Percentiles rank a stretch among this genome's conserved stretches.
These are phyloP conservation scores for Maudiozyma bulderi DNA, from an alignment of 805 yeast genomes.

Conservation along the genomic window DNA sequence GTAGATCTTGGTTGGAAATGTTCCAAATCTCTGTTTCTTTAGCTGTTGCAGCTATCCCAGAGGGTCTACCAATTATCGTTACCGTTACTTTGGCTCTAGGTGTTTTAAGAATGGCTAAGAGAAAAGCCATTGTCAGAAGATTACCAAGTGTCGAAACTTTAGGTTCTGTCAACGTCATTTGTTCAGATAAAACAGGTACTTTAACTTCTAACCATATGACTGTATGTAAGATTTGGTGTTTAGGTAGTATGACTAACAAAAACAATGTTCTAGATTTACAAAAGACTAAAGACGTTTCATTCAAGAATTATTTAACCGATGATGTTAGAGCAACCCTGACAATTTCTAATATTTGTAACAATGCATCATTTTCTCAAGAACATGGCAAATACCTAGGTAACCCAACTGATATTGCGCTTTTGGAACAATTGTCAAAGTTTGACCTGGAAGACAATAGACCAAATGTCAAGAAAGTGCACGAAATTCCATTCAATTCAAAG, in stretches of 20 bases:
- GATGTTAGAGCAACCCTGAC: constrained; percentile 51
- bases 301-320: constrained; percentile 38
- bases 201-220: constrained; percentile 90
- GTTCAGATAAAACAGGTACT: constrained; percentile 89
- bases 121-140: constrained; percentile 89
- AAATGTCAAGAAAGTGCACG: constrained; percentile 47
- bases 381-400: constrained; percentile 74
- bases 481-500: constrained; percentile 74
- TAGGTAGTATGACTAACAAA: constrained; percentile 42
- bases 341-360: constrained; percentile 67
- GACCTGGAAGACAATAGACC: constrained; percentile 64
- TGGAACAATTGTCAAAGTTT: constrained; percentile 64
- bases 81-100: constrained; percentile 96
- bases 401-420: constrained; percentile 88
- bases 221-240: constrained; percentile 73
- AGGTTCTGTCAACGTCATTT: constrained; percentile 89
- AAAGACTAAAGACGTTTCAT: constrained; percentile 33
- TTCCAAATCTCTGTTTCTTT: constrained; percentile 93
- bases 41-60: constrained; percentile 99
- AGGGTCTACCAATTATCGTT: constrained; percentile 95
- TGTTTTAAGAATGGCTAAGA: constrained; percentile 90
- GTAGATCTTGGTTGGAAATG: constrained; percentile 95
- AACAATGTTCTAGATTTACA: constrained; percentile 35
- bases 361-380: constrained; percentile 59
- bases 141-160: constrained; percentile 92